Conservation (phyloP, 2,329 filamentous ascomycete species). For the Biscogniauxia mediterranea region DNA sequence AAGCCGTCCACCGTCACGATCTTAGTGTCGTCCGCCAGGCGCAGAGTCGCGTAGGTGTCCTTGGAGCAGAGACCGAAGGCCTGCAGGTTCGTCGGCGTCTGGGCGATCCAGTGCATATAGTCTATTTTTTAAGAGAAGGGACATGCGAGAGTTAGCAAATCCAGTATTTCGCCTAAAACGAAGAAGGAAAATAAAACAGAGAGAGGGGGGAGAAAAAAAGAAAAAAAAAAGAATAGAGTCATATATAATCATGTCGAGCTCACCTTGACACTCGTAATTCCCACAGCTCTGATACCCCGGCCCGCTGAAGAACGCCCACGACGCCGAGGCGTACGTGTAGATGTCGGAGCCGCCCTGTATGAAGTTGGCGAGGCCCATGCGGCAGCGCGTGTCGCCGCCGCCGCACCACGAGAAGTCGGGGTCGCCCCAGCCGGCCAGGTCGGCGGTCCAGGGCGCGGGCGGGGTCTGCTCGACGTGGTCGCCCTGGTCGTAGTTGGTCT, state of each 20-base stretch:
- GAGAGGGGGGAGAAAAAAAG: too few species aligned
- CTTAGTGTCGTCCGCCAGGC: slow-evolving; percentile 35
- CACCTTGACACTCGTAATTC: slow-evolving; percentile 34
- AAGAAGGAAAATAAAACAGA: too few species aligned
- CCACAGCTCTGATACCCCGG: slow-evolving; percentile 37
- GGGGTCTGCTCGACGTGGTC: slow-evolving; percentile 36
- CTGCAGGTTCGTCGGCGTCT: slow-evolving; percentile 39
- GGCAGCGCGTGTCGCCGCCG: slow-evolving; percentile 37
- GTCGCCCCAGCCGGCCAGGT: slow-evolving; percentile 38
- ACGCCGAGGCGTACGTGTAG: slow-evolving; percentile 41
- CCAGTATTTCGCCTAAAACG: not conserved
- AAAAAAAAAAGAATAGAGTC: not conserved
- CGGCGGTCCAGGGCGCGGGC: slow-evolving; percentile 40
- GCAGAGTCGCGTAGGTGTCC: slow-evolving; percentile 35
- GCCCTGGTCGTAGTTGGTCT: slow-evolving; percentile 51
- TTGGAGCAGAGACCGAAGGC: slow-evolving; percentile 43
- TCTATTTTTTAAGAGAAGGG: slow-evolving; percentile 21
- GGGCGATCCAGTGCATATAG: slow-evolving; percentile 40
- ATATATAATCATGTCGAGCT: slow-evolving; percentile 9
- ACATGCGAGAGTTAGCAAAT: slow-evolving; percentile 5
- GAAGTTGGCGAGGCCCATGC: slow-evolving; percentile 43
- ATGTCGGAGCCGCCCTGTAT: slow-evolving; percentile 42
- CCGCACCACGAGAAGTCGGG: slow-evolving; percentile 42
- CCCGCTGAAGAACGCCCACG: slow-evolving; percentile 44
- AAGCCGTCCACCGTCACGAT: slow-evolving; percentile 34